phyloP scores from a whole-genome alignment of 75 land plant genomes.

The Cunninghamia lanceolata region DNA sequence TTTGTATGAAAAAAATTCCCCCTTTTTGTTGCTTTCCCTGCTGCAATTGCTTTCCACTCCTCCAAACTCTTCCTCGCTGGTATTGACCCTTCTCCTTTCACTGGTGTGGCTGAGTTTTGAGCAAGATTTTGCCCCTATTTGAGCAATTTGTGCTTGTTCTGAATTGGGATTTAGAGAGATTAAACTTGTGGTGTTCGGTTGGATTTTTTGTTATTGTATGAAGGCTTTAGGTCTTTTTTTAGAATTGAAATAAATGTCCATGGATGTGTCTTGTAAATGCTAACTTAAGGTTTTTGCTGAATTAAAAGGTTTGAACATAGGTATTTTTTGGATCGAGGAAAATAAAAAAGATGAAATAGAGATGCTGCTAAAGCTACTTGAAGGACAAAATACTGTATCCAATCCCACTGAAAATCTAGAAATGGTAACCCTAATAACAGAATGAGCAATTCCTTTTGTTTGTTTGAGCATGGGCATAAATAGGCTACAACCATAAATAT shows the following conservation, averaged over 20 bases:
- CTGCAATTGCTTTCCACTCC: too few relatives aligned
- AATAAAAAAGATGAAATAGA: constrained; percentile 72
- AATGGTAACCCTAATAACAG: constrained; percentile 34
- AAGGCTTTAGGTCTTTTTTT: not conserved
- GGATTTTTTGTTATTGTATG: not conserved
- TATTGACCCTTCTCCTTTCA: too few relatives aligned
- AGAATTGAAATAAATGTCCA: not conserved
- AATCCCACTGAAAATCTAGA: too few relatives aligned
- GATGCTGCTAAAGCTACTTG: constrained; percentile 50
- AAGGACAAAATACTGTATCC: constrained; percentile 56
- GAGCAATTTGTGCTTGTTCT: too few relatives aligned
- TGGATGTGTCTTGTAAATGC: not conserved
- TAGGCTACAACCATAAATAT: not conserved
- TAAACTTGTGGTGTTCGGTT: not conserved
- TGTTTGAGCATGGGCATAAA: not conserved
- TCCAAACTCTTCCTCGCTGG: too few relatives aligned
- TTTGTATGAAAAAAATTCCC: too few relatives aligned
- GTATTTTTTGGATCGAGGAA: constrained; percentile 75
- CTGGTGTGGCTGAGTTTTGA: too few relatives aligned
- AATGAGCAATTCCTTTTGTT: not conserved
- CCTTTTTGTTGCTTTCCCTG: too few relatives aligned
- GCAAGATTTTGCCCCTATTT: too few relatives aligned
- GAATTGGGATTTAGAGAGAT: too few relatives aligned
- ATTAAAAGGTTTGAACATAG: constrained; percentile 74
- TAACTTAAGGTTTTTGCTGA: too few relatives aligned